Percentiles rank a stretch among this genome's conserved stretches.
phyloP scores from a whole-genome alignment of 768 basidiomycete species.

The Hypholoma sublateritium region DNA sequence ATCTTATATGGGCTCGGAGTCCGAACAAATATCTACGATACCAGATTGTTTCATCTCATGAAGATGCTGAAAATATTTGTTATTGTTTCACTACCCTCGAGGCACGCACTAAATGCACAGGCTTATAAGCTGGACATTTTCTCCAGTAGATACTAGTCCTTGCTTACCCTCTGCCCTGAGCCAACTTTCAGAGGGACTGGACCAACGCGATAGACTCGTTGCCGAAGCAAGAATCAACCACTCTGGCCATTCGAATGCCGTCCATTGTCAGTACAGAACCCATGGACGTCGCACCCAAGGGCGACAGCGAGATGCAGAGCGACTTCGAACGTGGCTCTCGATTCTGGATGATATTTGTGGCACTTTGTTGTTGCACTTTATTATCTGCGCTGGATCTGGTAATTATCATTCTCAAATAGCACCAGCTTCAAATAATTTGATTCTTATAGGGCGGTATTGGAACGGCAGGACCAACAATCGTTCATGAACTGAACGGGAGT shows the following conservation, averaged over 20 bases:
- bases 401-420: background rate
- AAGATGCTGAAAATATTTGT: background rate
- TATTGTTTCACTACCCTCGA: background rate
- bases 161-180: background rate
- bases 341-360: conserved; percentile 13
- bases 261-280: too few relatives aligned
- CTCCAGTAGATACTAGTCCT: background rate
- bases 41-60: background rate
- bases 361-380: conserved; percentile 11
- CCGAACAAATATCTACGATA: background rate
- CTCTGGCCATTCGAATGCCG: too few relatives aligned
- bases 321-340: conserved; percentile 4
- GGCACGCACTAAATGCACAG: background rate
- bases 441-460: conserved; percentile 12
- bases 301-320: too few relatives aligned
- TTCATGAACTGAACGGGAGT: conserved; percentile 31
- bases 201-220: too few relatives aligned
- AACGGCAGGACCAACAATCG: conserved; percentile 44
- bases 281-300: too few relatives aligned
- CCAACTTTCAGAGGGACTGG: background rate
- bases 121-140: background rate
- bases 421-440: background rate
- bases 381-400: conserved; percentile 19
- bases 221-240: too few relatives aligned
- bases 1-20: too few relatives aligned